Percentiles rank a stretch among this genome's conserved stretches.
phyloP scores from a whole-genome alignment of 1,139 yeast species.

The Nakaseomyces glabratus region DNA sequence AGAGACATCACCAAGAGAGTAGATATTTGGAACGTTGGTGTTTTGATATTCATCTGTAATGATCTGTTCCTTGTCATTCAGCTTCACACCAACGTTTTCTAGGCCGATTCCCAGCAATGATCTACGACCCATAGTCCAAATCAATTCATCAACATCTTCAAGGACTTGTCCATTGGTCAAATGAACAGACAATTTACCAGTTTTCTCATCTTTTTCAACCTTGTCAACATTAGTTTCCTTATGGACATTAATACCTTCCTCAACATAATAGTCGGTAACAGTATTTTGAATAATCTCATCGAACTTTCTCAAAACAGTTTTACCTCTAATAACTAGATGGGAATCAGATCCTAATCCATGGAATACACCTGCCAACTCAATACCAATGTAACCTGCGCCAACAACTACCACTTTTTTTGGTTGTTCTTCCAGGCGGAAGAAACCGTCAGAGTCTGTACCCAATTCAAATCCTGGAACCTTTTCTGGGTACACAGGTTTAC shows the following conservation, averaged over 20 bases:
- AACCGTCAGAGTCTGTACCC: slow-evolving; percentile 88
- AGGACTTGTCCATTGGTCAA: slow-evolving; percentile 46
- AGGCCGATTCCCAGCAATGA: slow-evolving; percentile 67
- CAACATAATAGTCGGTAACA: slow-evolving; percentile 67
- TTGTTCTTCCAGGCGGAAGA: slow-evolving; percentile 68
- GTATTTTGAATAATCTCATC: slow-evolving; percentile 75
- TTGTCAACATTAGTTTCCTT: slow-evolving; percentile 51
- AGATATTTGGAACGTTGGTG: slow-evolving; percentile 62
- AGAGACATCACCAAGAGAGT: slow-evolving; percentile 86
- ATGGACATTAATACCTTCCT: slow-evolving; percentile 73
- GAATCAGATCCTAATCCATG: slow-evolving; percentile 82
- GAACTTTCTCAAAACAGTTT: slow-evolving; percentile 77
- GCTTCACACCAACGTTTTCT: slow-evolving; percentile 63
- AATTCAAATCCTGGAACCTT: slow-evolving; percentile 68
- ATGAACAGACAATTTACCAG: slow-evolving; percentile 55
- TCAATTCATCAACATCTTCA: slow-evolving; percentile 61
- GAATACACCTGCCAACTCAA: slow-evolving; percentile 92
- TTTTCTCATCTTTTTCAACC: slow-evolving; percentile 46
- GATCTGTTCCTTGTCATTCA: slow-evolving; percentile 50
- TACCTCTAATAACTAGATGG: slow-evolving; percentile 81
- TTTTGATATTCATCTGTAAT: slow-evolving; percentile 81
- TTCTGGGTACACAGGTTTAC: slow-evolving; percentile 62
- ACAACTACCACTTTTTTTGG: slow-evolving; percentile 90
- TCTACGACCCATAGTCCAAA: slow-evolving; percentile 93
- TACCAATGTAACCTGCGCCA: slow-evolving; percentile 97